Conservation (phyloP, 2,329 filamentous ascomycete species). For the Penicillium sp. region DNA sequence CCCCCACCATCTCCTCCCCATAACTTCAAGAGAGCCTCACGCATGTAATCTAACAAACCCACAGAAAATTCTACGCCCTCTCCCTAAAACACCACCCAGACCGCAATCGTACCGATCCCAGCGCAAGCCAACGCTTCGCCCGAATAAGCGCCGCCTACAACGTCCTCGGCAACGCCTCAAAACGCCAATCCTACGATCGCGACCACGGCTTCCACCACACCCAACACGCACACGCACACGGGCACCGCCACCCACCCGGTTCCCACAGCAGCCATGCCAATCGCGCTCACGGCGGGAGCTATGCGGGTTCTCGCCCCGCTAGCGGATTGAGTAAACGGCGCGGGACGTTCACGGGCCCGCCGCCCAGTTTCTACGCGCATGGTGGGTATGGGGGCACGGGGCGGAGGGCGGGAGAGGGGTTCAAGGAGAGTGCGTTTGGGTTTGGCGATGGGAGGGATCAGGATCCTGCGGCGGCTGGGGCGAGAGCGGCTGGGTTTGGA, state of each 20-base stretch:
- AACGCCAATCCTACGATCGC: constrained; percentile 81
- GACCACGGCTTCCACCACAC: constrained; percentile 45
- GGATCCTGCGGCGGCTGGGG: not conserved
- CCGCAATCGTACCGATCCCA: constrained; percentile 76
- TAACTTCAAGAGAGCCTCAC: too few relatives aligned
- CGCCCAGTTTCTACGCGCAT: constrained; percentile 82
- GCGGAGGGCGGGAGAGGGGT: constrained; percentile 55
- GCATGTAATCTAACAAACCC: not conserved
- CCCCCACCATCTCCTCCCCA: not conserved
- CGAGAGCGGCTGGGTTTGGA: not conserved
- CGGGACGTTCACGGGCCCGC: constrained; percentile 79
- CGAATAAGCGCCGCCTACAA: constrained; percentile 83
- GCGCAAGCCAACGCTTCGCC: constrained; percentile 76
- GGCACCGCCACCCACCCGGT: constrained; percentile 48
- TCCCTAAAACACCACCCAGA: constrained; percentile 94
- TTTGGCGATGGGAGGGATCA: constrained; percentile 19
- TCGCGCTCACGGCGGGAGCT: constrained; percentile 41
- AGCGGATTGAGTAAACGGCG: constrained; percentile 79
- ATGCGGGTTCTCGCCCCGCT: constrained; percentile 68
- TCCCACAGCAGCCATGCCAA: constrained; percentile 59
- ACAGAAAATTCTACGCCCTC: constrained; percentile 78
- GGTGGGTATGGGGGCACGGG: constrained; percentile 74
- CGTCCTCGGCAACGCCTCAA: constrained; percentile 71
- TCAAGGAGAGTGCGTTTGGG: constrained; percentile 25
- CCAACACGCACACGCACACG: constrained; percentile 35